Base-by-base conservation (phyloP, 768 basidiomycete species). In the Amanita rubescens region DNA sequence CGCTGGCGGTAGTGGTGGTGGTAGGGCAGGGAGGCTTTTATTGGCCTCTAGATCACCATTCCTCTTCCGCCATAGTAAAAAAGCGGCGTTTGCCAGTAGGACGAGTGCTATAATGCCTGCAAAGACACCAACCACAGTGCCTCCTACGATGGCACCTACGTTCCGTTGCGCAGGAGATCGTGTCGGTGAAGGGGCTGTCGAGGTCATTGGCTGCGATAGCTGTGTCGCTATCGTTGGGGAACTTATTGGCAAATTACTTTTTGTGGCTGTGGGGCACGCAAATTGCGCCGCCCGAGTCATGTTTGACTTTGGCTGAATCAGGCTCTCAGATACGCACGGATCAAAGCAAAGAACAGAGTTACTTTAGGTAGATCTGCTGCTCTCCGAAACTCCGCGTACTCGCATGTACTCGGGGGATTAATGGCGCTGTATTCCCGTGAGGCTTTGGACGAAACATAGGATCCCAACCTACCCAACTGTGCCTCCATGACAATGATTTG, bases 381-480 rank as follows among this genome's bases (percentile, higher is more conserved):
- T 11, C 58, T 51, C 22, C 57, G n/a, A 43, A 59, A 72, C 30
- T 62, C 54, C 3, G 62, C 30, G 45, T 60, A 71, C 46, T 54
- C 49, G 6, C 15, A 24, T 19, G 60, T 61, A 35, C 68, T 63
- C 45, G 70, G 64, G 3, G 70, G 65, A 53, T 74, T 74, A 47
- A 74, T 74, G 9, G 56, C 70, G 4, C 73, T 73, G 45, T 10
- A 4, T 10, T 19, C 34, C 6, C 11, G 38, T 47, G 34, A 54
- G 24, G 25, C 34, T 20, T 8, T 12, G 25, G 17, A 46, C 15
- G 9, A 46, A 27, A 9, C 30, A 32, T 14, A 7, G 24, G 15
- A 19, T 6, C 37, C 20, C 33, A 10, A 62, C 69, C 57, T 54
- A 71, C 72, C 71, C 72, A 33, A 73, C 73, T 70, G 71, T 74